These are phyloP conservation scores for Stipa capillata DNA, from an alignment of 176 grass and related monocot genomes.

Conservation along the genomic window DNA sequence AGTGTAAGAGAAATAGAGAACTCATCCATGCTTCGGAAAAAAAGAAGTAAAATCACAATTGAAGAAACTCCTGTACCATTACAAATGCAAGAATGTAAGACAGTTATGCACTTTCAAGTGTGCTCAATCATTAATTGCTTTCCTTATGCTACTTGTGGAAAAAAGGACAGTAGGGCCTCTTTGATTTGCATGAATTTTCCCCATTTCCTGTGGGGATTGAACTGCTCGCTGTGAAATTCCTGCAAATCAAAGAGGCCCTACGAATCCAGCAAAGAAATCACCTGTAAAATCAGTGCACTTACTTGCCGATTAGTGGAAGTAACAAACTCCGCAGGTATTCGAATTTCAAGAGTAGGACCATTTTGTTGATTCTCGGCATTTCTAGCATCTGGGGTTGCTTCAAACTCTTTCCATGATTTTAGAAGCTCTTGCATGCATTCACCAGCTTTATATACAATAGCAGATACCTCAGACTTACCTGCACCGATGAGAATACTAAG, in stretches of 20 bases:
- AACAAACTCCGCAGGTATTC: conserved; percentile 79
- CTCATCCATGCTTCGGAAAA: neutral
- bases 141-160: neutral
- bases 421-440: conserved; percentile 95
- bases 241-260: too few relatives aligned
- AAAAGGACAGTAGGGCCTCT: too few relatives aligned
- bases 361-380: conserved; percentile 42
- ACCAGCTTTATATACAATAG: conserved; percentile 85
- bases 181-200: too few relatives aligned
- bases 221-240: too few relatives aligned
- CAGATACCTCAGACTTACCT: conserved; percentile 71
- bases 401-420: conserved; percentile 86
- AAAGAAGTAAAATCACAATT: neutral
- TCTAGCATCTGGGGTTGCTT: conserved; percentile 53
- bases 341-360: conserved; percentile 69
- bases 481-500: conserved; percentile 11
- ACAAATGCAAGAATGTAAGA: neutral
- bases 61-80: neutral
- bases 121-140: neutral
- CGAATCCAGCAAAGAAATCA: neutral
- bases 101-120: neutral
- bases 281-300: neutral
- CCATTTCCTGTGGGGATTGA: too few relatives aligned
- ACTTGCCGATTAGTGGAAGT: conserved; percentile 91
- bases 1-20: neutral